Conservation (phyloP, 805 yeast genomes). For the Crinitomyces ghanaensis region DNA sequence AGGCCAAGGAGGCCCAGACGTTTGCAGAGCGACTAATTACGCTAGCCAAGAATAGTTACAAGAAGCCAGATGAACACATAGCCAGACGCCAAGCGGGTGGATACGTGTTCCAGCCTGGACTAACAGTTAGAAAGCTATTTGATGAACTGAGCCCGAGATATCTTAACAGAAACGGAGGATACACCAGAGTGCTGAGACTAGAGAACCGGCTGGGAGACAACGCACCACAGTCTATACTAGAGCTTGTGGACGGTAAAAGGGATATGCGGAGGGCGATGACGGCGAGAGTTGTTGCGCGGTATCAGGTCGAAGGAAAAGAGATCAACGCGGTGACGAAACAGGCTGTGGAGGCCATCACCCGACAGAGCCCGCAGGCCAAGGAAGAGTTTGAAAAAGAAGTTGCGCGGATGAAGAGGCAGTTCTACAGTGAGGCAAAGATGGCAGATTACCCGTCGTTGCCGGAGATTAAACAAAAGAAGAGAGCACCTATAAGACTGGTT, state of each 20-base stretch:
- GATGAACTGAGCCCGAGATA: conserved; percentile 57
- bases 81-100: conserved; percentile 27
- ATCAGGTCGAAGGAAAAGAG: conserved; percentile 49
- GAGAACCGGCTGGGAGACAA: conserved; percentile 85
- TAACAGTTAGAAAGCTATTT: conserved; percentile 52
- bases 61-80: conserved; percentile 12
- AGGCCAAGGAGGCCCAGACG: conserved; percentile 59
- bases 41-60: conserved; percentile 41
- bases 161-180: conserved; percentile 58
- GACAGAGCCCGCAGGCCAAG: conserved; percentile 39
- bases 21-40: conserved; percentile 54
- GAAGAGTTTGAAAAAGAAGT: conserved; percentile 49
- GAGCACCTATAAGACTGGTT: conserved; percentile 12
- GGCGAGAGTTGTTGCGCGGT: conserved; percentile 78
- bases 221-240: conserved; percentile 81
- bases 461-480: conserved; percentile 1
- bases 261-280: conserved; percentile 67
- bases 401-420: conserved; percentile 39
- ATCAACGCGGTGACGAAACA: conserved; percentile 41
- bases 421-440: conserved; percentile 24
- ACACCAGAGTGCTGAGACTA: conserved; percentile 69
- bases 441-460: conserved; percentile 6
- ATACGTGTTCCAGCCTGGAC: conserved; percentile 37
- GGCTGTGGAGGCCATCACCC: conserved; percentile 43
- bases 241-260: conserved; percentile 63